phyloP scores from a whole-genome alignment of 805 yeast species.

The Barnettozyma sucrosica region DNA sequence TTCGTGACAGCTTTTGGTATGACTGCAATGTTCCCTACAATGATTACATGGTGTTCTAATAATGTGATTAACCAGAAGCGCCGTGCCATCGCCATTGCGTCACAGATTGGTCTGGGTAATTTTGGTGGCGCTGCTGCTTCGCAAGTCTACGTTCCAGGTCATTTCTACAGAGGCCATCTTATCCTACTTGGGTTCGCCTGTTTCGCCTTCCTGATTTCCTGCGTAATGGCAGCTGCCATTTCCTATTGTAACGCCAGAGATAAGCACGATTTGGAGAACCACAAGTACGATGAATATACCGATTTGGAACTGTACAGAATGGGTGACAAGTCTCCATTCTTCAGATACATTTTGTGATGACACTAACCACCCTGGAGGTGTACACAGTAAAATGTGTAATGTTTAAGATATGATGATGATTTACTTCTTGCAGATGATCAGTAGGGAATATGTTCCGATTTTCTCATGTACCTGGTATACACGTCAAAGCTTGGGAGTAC shows the following conservation, averaged over 20 bases:
- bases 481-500: no score
- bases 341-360: slow-evolving; percentile 25
- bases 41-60: slow-evolving; percentile 34
- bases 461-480: no score
- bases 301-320: slow-evolving; percentile 30
- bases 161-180: slow-evolving; percentile 29
- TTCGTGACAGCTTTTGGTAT: slow-evolving; percentile 30
- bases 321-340: slow-evolving; percentile 42
- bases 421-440: no score
- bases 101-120: slow-evolving; percentile 36
- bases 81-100: slow-evolving; percentile 35
- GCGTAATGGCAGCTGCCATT: slow-evolving; percentile 22
- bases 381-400: background rate
- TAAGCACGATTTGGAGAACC: slow-evolving; percentile 25
- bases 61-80: slow-evolving; percentile 33
- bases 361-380: background rate
- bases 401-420: no score
- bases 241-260: slow-evolving; percentile 24
- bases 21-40: slow-evolving; percentile 30
- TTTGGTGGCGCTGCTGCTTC: slow-evolving; percentile 33
- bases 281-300: slow-evolving; percentile 27
- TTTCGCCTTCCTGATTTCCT: slow-evolving; percentile 27
- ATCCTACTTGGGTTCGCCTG: slow-evolving; percentile 30
- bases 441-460: no score
- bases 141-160: slow-evolving; percentile 30